These are phyloP conservation scores for Kitagawia praeruptora DNA, from an alignment of 129 eudicot species.

Conservation along the genomic window DNA sequence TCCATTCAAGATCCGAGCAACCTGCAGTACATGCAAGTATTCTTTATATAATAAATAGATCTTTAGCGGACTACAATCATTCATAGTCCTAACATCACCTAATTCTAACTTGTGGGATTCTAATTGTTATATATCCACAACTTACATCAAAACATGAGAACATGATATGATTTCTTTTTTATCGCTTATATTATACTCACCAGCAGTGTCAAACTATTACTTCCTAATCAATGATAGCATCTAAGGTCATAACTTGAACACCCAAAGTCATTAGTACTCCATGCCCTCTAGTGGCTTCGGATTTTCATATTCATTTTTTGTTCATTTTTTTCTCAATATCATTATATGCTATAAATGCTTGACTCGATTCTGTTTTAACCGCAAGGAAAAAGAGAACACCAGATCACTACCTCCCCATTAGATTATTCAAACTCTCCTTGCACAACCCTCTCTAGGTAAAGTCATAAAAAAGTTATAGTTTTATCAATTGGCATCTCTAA, in stretches of 20 bases:
- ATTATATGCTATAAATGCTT: not conserved
- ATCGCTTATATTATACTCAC: not conserved
- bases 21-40: slow-evolving; percentile 36
- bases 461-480: not conserved
- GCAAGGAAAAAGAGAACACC: not conserved
- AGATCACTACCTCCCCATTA: not conserved
- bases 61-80: not conserved
- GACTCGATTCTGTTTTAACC: not conserved
- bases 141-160: not conserved
- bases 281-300: not conserved
- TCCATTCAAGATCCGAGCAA: slow-evolving; percentile 52
- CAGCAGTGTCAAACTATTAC: not conserved
- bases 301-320: not conserved
- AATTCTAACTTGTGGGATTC: not conserved
- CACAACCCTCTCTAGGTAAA: not conserved
- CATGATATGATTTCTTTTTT: not conserved
- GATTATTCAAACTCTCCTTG: not conserved
- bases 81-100: not conserved
- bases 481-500: not conserved
- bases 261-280: not conserved
- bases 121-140: not conserved
- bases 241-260: not conserved
- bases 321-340: not conserved
- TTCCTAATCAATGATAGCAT: not conserved
- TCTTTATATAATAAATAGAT: not conserved